Evolutionary conservation across 2,329 filamentous ascomycete genomes (phyloP).

Genomic region (Westerdykella aurantiaca): DNA sequence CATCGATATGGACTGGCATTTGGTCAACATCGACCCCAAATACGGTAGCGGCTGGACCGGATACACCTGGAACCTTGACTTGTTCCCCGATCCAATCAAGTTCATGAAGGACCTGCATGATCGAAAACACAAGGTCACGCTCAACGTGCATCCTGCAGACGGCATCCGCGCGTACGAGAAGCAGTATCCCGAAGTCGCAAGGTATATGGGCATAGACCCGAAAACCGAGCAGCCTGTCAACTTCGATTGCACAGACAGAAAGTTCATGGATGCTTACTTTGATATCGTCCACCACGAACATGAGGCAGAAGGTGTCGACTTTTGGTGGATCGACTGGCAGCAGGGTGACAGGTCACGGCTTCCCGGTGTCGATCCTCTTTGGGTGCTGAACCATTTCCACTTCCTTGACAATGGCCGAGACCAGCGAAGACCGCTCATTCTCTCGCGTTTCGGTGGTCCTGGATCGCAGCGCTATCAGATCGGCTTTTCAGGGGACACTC

Average conservation of each 20-base stretch:
- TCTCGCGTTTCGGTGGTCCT: slow-evolving; percentile 58
- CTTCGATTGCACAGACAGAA: slow-evolving; percentile 51
- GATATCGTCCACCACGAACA: slow-evolving; percentile 52
- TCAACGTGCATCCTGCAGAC: slow-evolving; percentile 59
- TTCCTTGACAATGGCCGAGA: slow-evolving; percentile 50
- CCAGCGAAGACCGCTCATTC: slow-evolving; percentile 47
- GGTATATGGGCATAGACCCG: slow-evolving; percentile 49
- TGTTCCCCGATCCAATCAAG: slow-evolving; percentile 52
- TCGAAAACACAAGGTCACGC: slow-evolving; percentile 49
- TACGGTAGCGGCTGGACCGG: slow-evolving; percentile 52
- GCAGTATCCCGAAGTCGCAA: slow-evolving; percentile 51
- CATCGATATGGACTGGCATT: slow-evolving; percentile 63
- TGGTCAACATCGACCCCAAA: slow-evolving; percentile 40
- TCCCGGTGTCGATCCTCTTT: slow-evolving; percentile 56
- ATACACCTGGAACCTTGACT: slow-evolving; percentile 56
- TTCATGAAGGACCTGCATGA: slow-evolving; percentile 51
- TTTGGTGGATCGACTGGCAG: slow-evolving; percentile 67
- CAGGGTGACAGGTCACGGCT: slow-evolving; percentile 53
- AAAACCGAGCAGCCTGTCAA: slow-evolving; percentile 46
- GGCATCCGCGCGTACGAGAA: slow-evolving; percentile 55
- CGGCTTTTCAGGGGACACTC: slow-evolving; percentile 59
- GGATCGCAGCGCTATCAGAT: slow-evolving; percentile 60
- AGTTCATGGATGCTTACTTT: slow-evolving; percentile 55
- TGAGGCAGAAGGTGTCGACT: slow-evolving; percentile 54
- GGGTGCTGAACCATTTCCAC: slow-evolving; percentile 61